Evolutionary conservation across 768 basidiomycete genomes (phyloP).

Genomic region (Dioszegia hungarica): DNA sequence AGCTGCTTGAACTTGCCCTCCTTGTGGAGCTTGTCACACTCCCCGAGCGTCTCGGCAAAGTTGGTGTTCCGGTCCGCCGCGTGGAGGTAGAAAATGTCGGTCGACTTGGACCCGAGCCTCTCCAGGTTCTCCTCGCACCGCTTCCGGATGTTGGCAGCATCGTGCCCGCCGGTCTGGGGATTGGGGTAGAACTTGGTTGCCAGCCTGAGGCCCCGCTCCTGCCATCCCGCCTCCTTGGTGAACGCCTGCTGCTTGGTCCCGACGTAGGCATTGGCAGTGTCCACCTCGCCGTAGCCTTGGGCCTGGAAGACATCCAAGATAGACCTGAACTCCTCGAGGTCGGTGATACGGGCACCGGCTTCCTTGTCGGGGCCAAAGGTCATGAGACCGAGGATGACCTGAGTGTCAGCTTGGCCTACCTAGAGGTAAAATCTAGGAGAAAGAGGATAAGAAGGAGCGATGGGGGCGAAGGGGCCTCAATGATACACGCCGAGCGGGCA

Average conservation of each 20-base stretch:
- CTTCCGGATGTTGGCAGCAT: slow-evolving; percentile 48
- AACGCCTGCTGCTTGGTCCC: slow-evolving; percentile 45
- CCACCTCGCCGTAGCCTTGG: slow-evolving; percentile 59
- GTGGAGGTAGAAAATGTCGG: slow-evolving; percentile 57
- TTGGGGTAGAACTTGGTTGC: slow-evolving; percentile 60
- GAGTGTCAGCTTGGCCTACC: background rate
- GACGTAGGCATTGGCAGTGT: slow-evolving; percentile 42
- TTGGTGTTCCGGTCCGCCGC: slow-evolving; percentile 52
- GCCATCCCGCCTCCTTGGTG: slow-evolving; percentile 48
- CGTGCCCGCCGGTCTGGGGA: slow-evolving; percentile 32
- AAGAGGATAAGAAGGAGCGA: too few relatives aligned
- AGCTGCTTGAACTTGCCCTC: slow-evolving; percentile 57
- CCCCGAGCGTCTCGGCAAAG: slow-evolving; percentile 54
- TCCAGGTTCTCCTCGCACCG: slow-evolving; percentile 50
- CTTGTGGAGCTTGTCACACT: slow-evolving; percentile 55
- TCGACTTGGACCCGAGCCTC: slow-evolving; percentile 53
- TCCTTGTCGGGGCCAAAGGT: slow-evolving; percentile 32
- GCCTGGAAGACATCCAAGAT: slow-evolving; percentile 58
- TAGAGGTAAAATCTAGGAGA: too few relatives aligned
- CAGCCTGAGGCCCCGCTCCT: slow-evolving; percentile 55
- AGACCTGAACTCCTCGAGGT: slow-evolving; percentile 47
- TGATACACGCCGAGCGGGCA: too few relatives aligned
- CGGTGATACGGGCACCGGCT: slow-evolving; percentile 37
- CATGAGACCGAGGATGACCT: slow-evolving; percentile 23
- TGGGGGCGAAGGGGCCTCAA: too few relatives aligned